A percentile compares a stretch with the other conserved stretches of the same genome.
These are phyloP conservation scores for Fusarium sp. DNA, from an alignment of 2,329 filamentous ascomycete species.

Conservation along the genomic window DNA sequence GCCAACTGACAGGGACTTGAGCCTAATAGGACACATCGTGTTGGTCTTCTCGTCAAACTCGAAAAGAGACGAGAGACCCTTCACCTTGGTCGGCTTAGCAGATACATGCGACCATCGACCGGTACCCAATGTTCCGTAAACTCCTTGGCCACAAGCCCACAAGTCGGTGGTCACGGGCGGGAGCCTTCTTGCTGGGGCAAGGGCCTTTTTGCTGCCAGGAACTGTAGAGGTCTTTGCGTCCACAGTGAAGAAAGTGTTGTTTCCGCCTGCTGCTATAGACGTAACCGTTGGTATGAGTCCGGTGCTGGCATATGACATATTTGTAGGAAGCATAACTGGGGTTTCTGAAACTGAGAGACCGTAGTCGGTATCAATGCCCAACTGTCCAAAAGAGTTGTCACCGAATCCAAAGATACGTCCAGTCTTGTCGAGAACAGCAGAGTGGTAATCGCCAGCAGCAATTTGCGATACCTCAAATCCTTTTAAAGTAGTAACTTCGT, in stretches of 20 bases:
- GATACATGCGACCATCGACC: slow-evolving; percentile 92
- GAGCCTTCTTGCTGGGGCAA: slow-evolving; percentile 49
- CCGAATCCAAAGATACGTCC: slow-evolving; percentile 89
- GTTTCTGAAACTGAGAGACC: slow-evolving; percentile 72
- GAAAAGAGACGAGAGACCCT: slow-evolving; percentile 81
- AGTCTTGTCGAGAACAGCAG: slow-evolving; percentile 77
- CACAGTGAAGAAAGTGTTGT: slow-evolving; percentile 87
- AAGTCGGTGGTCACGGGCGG: slow-evolving; percentile 66
- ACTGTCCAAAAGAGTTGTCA: slow-evolving; percentile 90
- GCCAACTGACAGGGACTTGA: slow-evolving; percentile 79
- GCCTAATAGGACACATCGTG: slow-evolving; percentile 78
- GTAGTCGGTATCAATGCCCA: slow-evolving; percentile 79
- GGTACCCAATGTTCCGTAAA: slow-evolving; percentile 84
- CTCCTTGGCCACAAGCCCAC: slow-evolving; percentile 88
- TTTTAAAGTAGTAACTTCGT: slow-evolving; percentile 78
- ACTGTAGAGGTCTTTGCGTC: slow-evolving; percentile 71
- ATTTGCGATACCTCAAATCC: slow-evolving; percentile 79
- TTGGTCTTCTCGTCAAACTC: slow-evolving; percentile 85
- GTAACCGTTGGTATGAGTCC: slow-evolving; percentile 75
- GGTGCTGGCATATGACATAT: slow-evolving; percentile 76
- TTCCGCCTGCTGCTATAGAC: slow-evolving; percentile 83
- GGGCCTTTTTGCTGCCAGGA: slow-evolving; percentile 26
- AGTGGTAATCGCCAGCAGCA: slow-evolving; percentile 88
- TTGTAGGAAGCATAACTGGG: slow-evolving; percentile 76
- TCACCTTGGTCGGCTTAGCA: slow-evolving; percentile 80